A percentile compares a stretch with the other conserved stretches of the same genome.
phyloP scores from a whole-genome alignment of 208 protist species.

The Acanthamoeba culbertsoni region DNA sequence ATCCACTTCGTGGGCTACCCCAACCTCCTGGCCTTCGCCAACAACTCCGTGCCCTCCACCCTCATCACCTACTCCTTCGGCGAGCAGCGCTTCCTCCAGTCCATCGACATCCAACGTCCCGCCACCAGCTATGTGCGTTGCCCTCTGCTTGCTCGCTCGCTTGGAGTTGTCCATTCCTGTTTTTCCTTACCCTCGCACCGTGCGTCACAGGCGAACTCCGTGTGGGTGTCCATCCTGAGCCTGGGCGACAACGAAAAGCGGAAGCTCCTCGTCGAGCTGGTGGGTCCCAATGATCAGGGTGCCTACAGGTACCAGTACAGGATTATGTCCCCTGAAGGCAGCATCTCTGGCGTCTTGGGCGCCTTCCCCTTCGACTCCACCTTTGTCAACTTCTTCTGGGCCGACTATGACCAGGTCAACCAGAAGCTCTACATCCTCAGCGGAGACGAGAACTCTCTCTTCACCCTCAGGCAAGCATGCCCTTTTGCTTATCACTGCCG shows the following conservation, averaged over 20 bases:
- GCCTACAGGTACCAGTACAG: background rate
- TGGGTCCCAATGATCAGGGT: background rate
- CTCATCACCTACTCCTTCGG: background rate
- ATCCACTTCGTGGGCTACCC: background rate
- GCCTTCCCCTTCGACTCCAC: slow-evolving; percentile 18
- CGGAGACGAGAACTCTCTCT: slow-evolving; percentile 8
- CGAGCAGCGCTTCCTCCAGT: background rate
- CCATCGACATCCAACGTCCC: background rate
- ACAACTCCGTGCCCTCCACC: slow-evolving; percentile 24
- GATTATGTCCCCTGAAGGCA: background rate
- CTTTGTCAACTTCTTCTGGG: slow-evolving; percentile 44
- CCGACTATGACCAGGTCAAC: background rate
- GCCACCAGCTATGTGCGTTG: background rate
- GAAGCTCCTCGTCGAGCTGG: background rate
- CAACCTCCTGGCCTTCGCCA: background rate
- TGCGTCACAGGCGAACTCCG: too few relatives aligned
- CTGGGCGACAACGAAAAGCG: background rate
- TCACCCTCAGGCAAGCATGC: background rate
- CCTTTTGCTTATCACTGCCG: background rate
- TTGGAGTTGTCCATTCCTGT: too few relatives aligned
- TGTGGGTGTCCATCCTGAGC: background rate
- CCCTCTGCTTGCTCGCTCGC: background rate
- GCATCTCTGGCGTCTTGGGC: background rate
- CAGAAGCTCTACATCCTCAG: background rate
- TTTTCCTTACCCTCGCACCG: background rate